Evolutionary conservation across 306 rosid species (phyloP).

Genomic region (Macrotyloma uniflorum): DNA sequence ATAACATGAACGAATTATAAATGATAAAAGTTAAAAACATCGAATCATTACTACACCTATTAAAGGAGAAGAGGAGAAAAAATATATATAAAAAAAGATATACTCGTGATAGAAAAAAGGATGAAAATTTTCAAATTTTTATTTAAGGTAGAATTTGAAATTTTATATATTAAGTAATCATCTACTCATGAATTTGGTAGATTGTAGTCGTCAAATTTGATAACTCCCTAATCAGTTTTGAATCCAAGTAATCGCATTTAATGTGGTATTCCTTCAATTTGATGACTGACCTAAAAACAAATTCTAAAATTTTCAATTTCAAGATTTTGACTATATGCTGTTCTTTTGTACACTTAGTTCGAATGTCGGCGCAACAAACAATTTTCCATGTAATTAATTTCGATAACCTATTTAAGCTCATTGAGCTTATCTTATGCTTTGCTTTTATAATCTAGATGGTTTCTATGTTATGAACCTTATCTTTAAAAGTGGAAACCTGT

Average conservation of each 20-base stretch:
- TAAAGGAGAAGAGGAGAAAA: too few relatives aligned
- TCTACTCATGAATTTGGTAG: background rate
- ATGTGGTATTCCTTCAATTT: background rate
- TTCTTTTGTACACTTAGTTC: conserved; percentile 40
- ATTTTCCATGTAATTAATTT: conserved; percentile 25
- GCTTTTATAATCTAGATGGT: background rate
- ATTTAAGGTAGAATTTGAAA: too few relatives aligned
- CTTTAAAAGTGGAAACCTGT: conserved; percentile 21
- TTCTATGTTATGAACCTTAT: conserved; percentile 33
- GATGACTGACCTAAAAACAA: background rate
- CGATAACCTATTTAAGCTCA: conserved; percentile 33
- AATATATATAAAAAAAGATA: too few relatives aligned
- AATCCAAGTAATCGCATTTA: too few relatives aligned
- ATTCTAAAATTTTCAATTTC: conserved; percentile 8
- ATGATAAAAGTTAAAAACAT: too few relatives aligned
- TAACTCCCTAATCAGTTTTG: background rate
- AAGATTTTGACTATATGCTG: conserved; percentile 12
- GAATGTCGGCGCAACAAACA: conserved; percentile 33
- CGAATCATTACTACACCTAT: too few relatives aligned
- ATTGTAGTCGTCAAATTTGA: background rate
- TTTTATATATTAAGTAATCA: too few relatives aligned
- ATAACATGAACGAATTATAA: too few relatives aligned
- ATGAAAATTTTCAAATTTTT: too few relatives aligned
- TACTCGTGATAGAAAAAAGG: too few relatives aligned
- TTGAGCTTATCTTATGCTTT: conserved; percentile 21